Evolutionary conservation across 73 alveolate genomes (phyloP).

Genomic region (Tetrahymena thermophila): DNA sequence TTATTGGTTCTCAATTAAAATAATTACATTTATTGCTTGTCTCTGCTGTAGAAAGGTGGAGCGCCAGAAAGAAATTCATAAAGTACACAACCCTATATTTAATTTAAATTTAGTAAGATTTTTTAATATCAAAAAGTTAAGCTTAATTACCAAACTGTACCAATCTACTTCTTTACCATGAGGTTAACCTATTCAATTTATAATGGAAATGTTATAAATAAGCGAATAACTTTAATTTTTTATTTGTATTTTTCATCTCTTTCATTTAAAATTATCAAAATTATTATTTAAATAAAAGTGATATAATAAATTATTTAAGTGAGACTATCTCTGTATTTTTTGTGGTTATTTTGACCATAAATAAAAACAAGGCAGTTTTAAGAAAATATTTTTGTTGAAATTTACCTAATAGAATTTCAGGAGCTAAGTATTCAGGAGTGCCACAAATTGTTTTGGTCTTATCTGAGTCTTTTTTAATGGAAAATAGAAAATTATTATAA

Average conservation of each 20-base stretch:
- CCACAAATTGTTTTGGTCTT: slow-evolving; percentile 54
- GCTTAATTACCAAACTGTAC: slow-evolving; percentile 20
- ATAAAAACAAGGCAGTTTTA: neutral
- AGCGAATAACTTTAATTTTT: too few species aligned
- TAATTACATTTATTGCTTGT: slow-evolving; percentile 51
- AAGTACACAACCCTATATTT: slow-evolving; percentile 59
- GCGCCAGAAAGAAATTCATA: slow-evolving; percentile 83
- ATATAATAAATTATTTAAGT: too few species aligned
- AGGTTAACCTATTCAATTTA: neutral
- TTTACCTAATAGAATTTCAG: slow-evolving; percentile 49
- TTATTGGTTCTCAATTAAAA: neutral
- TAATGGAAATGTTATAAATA: too few species aligned
- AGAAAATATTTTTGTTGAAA: too few species aligned
- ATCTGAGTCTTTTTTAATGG: neutral
- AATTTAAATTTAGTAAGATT: neutral
- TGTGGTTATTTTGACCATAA: too few species aligned
- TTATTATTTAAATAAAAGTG: too few species aligned
- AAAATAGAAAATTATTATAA: neutral
- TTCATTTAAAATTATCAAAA: too few species aligned
- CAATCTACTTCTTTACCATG: slow-evolving; percentile 34
- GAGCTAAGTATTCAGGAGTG: slow-evolving; percentile 69
- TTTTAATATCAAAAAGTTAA: neutral
- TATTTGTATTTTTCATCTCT: too few species aligned
- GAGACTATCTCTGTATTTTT: too few species aligned
- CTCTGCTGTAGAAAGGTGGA: slow-evolving; percentile 81